Percentiles rank a stretch among this genome's conserved stretches.
These are phyloP conservation scores for Talaromyces adpressus DNA, from an alignment of 495 filamentous ascomycete genomes.

Conservation along the genomic window DNA sequence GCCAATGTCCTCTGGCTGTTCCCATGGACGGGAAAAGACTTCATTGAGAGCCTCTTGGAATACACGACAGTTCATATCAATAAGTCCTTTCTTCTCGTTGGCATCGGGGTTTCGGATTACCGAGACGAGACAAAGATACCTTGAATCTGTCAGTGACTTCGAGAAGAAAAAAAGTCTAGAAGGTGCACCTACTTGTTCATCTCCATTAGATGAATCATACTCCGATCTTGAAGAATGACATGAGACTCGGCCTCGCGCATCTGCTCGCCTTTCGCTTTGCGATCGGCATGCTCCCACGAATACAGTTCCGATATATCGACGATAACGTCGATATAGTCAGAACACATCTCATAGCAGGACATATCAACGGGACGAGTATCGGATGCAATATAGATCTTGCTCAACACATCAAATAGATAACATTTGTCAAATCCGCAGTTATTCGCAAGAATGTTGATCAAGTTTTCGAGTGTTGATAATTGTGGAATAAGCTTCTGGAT, in stretches of 20 bases:
- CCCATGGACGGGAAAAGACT: slow-evolving; percentile 47
- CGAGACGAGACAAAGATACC: slow-evolving; percentile 63
- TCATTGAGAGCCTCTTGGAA: slow-evolving; percentile 53
- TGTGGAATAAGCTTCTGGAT: slow-evolving; percentile 96
- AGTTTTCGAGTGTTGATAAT: slow-evolving; percentile 79
- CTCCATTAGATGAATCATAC: slow-evolving; percentile 79
- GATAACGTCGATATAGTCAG: slow-evolving; percentile 95
- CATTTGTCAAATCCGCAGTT: slow-evolving; percentile 95
- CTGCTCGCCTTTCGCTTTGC: slow-evolving; percentile 52
- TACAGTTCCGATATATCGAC: slow-evolving; percentile 95
- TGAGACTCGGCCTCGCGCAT: slow-evolving; percentile 73
- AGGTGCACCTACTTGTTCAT: slow-evolving; percentile 67
- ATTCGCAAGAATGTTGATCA: slow-evolving; percentile 81
- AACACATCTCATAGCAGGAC: slow-evolving; percentile 93
- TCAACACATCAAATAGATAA: slow-evolving; percentile 91
- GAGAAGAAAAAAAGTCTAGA: neutral
- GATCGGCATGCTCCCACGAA: slow-evolving; percentile 60
- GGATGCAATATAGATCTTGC: slow-evolving; percentile 97
- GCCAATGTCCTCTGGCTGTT: neutral
- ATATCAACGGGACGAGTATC: slow-evolving; percentile 90
- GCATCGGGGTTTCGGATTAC: slow-evolving; percentile 60
- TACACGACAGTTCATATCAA: slow-evolving; percentile 55
- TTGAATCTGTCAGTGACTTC: slow-evolving; percentile 14
- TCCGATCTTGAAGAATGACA: slow-evolving; percentile 71
- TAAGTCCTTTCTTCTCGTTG: slow-evolving; percentile 49